A percentile compares a stretch with the other conserved stretches of the same genome.
Conservation (phyloP, 148 eudicot species). For the Camellia granthamiana region DNA sequence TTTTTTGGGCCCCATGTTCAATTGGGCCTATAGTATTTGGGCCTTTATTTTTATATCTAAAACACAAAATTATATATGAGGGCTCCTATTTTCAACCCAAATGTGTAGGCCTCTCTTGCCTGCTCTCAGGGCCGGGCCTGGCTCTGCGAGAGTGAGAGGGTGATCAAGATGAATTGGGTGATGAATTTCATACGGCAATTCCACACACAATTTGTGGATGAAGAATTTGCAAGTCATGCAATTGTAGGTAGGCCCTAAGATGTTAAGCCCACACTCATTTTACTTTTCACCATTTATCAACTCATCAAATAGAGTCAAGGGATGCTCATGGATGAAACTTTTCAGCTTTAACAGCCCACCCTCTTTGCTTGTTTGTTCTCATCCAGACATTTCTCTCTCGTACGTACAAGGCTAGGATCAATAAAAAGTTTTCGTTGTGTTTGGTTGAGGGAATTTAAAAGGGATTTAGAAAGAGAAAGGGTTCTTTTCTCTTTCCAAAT, state of each 20-base stretch:
- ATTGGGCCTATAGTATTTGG: no score
- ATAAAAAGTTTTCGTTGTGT: no score
- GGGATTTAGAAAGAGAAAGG: no score
- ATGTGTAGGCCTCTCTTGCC: no score
- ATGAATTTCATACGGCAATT: background rate
- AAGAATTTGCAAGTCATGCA: background rate
- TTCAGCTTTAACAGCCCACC: background rate
- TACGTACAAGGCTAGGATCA: no score
- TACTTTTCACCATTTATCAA: background rate
- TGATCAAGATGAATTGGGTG: background rate
- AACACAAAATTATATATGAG: no score
- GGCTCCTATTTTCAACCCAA: no score
- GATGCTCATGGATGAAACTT: background rate
- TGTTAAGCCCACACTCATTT: background rate
- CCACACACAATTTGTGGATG: background rate
- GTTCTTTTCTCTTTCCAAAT: no score
- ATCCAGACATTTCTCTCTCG: background rate
- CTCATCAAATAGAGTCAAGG: background rate
- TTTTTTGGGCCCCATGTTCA: no score
- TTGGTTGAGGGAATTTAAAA: no score
- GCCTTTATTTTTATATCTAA: no score
- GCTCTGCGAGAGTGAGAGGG: background rate
- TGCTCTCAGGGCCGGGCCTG: background rate
- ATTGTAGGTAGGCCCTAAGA: background rate
- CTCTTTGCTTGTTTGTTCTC: background rate